Percentiles rank a stretch among this genome's conserved stretches.
Evolutionary conservation across 371 early-diverging fungal genomes (phyloP).

Genomic region (Apophysomyces sp.): DNA sequence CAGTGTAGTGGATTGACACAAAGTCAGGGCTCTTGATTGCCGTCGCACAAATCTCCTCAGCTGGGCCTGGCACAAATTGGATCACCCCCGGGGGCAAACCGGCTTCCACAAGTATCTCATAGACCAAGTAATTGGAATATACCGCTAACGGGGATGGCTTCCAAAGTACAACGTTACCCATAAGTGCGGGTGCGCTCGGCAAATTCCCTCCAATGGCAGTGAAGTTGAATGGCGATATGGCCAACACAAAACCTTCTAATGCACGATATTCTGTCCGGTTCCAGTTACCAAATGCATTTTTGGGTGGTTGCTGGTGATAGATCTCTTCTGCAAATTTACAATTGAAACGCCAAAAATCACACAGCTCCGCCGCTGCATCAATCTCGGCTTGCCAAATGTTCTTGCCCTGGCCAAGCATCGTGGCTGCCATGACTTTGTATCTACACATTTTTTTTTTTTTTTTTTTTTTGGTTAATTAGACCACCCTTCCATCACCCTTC

Average conservation of each 20-base stretch:
- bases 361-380: slow-evolving; percentile 91
- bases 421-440: slow-evolving; percentile 90
- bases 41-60: slow-evolving; percentile 67
- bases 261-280: slow-evolving; percentile 95
- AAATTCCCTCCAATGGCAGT: slow-evolving; percentile 98
- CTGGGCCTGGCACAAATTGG: slow-evolving; percentile 93
- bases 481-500: neutral
- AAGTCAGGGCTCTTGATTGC: slow-evolving; percentile 84
- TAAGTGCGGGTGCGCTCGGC: slow-evolving; percentile 88
- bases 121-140: slow-evolving; percentile 86
- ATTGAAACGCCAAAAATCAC: slow-evolving; percentile 94
- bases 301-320: slow-evolving; percentile 87
- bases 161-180: slow-evolving; percentile 97
- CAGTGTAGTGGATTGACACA: slow-evolving; percentile 94
- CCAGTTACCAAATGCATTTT: slow-evolving; percentile 84
- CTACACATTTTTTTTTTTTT: no score
- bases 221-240: slow-evolving; percentile 97
- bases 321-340: slow-evolving; percentile 89
- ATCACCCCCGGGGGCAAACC: slow-evolving; percentile 96
- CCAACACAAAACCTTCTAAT: slow-evolving; percentile 94
- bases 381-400: slow-evolving; percentile 98
- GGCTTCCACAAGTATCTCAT: slow-evolving; percentile 88
- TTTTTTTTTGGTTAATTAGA: neutral
- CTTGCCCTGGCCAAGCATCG: slow-evolving; percentile 98
- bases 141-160: slow-evolving; percentile 90